Percentiles rank a stretch among this genome's conserved stretches.
These are phyloP conservation scores for Aphanoascus verrucosus DNA, from an alignment of 2,329 filamentous ascomycete genomes.

Conservation along the genomic window DNA sequence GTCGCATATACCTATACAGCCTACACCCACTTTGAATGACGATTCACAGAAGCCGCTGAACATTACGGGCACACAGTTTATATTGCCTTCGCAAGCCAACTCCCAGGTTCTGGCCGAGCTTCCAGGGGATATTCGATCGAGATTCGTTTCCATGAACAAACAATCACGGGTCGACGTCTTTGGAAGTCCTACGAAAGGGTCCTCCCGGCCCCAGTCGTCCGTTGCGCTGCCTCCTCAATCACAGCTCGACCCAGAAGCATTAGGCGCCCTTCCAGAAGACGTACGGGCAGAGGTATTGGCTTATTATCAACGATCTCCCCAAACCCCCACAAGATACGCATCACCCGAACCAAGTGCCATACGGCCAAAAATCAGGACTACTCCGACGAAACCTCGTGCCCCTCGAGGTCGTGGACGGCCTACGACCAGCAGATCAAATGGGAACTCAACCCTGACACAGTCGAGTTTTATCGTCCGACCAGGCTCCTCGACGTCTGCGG, in stretches of 20 bases:
- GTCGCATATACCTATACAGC: conserved; percentile 20
- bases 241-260: conserved; percentile 74
- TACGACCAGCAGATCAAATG: conserved; percentile 44
- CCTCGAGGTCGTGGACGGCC: conserved; percentile 45
- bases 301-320: conserved; percentile 46
- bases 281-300: conserved; percentile 73
- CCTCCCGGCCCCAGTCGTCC: conserved; percentile 26
- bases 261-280: conserved; percentile 72
- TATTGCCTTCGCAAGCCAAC: conserved; percentile 73
- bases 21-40: conserved; percentile 27
- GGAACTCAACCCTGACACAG: conserved; percentile 55
- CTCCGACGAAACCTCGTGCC: conserved; percentile 49
- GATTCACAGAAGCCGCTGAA: conserved; percentile 56
- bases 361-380: conserved; percentile 39
- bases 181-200: background rate
- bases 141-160: conserved; percentile 52
- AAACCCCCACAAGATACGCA: conserved; percentile 35
- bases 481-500: conserved; percentile 7
- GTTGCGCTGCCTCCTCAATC: conserved; percentile 49
- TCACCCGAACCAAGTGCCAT: conserved; percentile 27
- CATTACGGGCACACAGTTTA: conserved; percentile 77
- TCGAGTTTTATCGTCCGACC: conserved; percentile 54
- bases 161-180: background rate
- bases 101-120: conserved; percentile 71
- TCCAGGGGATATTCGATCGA: conserved; percentile 69